phyloP scores from a whole-genome alignment of 176 grass and related monocot species.

The Phoenix roebelenii region DNA sequence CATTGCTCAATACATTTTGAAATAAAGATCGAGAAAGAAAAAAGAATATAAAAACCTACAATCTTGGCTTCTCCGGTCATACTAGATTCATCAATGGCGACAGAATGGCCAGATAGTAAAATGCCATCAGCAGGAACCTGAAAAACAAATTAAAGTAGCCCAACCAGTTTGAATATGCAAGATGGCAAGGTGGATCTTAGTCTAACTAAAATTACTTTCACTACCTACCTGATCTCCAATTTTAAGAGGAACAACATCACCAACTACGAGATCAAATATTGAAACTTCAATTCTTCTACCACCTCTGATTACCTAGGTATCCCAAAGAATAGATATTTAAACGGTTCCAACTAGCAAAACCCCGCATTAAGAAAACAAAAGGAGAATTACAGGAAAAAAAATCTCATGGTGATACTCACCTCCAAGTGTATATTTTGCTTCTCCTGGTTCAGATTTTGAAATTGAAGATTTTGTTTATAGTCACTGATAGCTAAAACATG shows the following conservation, averaged over 20 bases:
- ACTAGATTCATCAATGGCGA: slow-evolving; percentile 93
- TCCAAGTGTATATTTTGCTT: slow-evolving; percentile 96
- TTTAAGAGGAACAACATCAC: slow-evolving; percentile 90
- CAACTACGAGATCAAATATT: slow-evolving; percentile 88
- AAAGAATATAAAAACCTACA: slow-evolving; percentile 36
- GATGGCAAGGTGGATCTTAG: slow-evolving; percentile 16
- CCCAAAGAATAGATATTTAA: no score
- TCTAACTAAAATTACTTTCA: slow-evolving; percentile 18
- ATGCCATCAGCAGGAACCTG: slow-evolving; percentile 96
- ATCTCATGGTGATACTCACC: slow-evolving; percentile 23
- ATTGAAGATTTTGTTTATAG: slow-evolving; percentile 90
- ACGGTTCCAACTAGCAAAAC: no score
- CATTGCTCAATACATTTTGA: neutral
- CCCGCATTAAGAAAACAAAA: no score
- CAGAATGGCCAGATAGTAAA: slow-evolving; percentile 88
- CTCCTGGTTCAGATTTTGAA: slow-evolving; percentile 91
- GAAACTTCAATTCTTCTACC: slow-evolving; percentile 73
- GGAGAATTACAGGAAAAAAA: no score
- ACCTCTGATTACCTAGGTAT: slow-evolving; percentile 56
- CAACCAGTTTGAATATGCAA: slow-evolving; percentile 17
- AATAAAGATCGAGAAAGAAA: no score
- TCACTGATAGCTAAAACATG: slow-evolving; percentile 60
- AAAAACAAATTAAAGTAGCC: slow-evolving; percentile 22
- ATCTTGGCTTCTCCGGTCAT: slow-evolving; percentile 89
- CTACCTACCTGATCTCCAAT: slow-evolving; percentile 91